These are phyloP conservation scores for Penicillium capsulatum DNA, from an alignment of 2,329 filamentous ascomycete genomes.

Conservation along the genomic window DNA sequence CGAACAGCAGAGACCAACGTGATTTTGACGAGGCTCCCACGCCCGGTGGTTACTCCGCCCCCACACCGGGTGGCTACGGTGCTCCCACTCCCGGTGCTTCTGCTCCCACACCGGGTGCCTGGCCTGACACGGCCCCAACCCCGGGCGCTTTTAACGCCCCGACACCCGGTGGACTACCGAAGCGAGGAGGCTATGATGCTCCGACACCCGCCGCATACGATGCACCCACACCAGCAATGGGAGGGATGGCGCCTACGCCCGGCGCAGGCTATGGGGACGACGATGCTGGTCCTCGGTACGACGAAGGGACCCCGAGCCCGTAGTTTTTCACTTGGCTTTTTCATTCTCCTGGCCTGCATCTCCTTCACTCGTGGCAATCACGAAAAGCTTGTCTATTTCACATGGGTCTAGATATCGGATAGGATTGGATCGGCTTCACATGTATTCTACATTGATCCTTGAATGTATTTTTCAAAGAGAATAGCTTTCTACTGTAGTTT, in stretches of 20 bases:
- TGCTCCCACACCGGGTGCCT: constrained; percentile 50
- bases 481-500: no score
- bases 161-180: constrained; percentile 37
- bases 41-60: constrained; percentile 64
- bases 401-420: constrained; percentile 14
- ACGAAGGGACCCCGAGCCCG: constrained; percentile 43
- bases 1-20: constrained; percentile 29
- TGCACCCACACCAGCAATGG: constrained; percentile 49
- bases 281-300: constrained; percentile 43
- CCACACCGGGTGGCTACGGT: constrained; percentile 57
- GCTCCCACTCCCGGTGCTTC: constrained; percentile 68
- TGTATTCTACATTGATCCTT: constrained; percentile 21
- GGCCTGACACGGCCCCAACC: constrained; percentile 44
- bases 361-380: constrained; percentile 6
- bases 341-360: constrained; percentile 9
- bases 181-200: constrained; percentile 24
- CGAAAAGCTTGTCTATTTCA: constrained; percentile 14
- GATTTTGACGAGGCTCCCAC: constrained; percentile 70
- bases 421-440: constrained; percentile 16
- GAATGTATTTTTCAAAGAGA: constrained; percentile 15
- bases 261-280: constrained; percentile 37
- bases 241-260: constrained; percentile 37
- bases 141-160: constrained; percentile 44
- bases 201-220: constrained; percentile 32
- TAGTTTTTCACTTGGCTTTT: constrained; percentile 18